Base-by-base conservation (phyloP, 2,329 filamentous ascomycete species). In the Blumeria hordei region DNA sequence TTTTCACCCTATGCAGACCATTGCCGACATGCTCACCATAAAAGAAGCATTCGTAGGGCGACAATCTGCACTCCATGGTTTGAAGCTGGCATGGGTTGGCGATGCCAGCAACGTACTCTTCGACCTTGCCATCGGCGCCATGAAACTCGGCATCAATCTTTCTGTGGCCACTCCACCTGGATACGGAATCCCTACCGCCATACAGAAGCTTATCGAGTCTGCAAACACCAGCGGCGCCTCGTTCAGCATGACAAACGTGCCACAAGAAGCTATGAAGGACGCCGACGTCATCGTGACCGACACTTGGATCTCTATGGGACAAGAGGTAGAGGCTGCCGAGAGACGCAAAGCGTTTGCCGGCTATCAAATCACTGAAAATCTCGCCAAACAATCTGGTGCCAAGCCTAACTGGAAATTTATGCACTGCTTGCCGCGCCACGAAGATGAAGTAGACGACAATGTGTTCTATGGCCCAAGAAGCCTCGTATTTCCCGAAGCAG, bases 221-320 rank as follows among this genome's bases (percentile, higher is more conserved):
- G 34, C 45, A 28, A 47, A 47, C n/a, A 49, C 53, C 3, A 49
- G 33, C 6, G 39, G 85, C 14, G 76, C 76, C 9, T 64, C 73
- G 14, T 73, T 95, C 36, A 71, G 70, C 5, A 83, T 94, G 68
- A 93, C 86, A 0, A 83, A 74, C 21, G 71, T 83, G 0, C 92
- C 90, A 0, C 85, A 92, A 66, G 85, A 94, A 64, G 92, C 65
- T 5, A 80, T 95, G 65, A 85, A 85, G 70, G 72, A 81, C 59
- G 90, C 92, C 3, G 83, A 98, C 66, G 76, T 96, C 54, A 72
- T 98, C 56, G 88, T 96, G 21, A 98, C 92, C 0, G 92, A 98
- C 65, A 98, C 92, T 0, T 98, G 92, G 92, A 78, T 98, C 35
- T 94, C 87, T 1, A 98, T 98, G 92, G 92, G 92, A 50, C 90